A percentile compares a stretch with the other conserved stretches of the same genome.
phyloP scores from a whole-genome alignment of 2,329 filamentous ascomycete species.

The Pleurostoma richardsiae region DNA sequence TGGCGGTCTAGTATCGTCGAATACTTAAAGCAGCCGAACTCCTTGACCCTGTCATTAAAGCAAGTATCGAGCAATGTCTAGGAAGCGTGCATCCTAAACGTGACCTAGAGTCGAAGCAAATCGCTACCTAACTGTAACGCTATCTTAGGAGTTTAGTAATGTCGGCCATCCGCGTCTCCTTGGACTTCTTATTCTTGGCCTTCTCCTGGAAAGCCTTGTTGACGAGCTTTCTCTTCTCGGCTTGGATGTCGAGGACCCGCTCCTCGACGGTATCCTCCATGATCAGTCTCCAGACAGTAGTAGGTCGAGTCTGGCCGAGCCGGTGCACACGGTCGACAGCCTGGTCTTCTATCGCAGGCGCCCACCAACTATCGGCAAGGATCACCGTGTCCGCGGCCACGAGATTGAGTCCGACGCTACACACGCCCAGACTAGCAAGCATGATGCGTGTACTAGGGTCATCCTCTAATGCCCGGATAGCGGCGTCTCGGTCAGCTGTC shows the following conservation, averaged over 20 bases:
- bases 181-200: slow-evolving; percentile 46
- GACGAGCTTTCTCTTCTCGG: slow-evolving; percentile 73
- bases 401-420: slow-evolving; percentile 80
- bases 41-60: too few species aligned
- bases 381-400: slow-evolving; percentile 84
- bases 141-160: slow-evolving; percentile 39
- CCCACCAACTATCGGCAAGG: slow-evolving; percentile 82
- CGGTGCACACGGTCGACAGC: slow-evolving; percentile 85
- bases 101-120: too few species aligned
- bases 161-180: slow-evolving; percentile 53
- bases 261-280: slow-evolving; percentile 81
- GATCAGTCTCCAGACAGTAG: slow-evolving; percentile 75
- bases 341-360: slow-evolving; percentile 87
- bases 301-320: slow-evolving; percentile 74
- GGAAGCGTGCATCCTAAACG: too few species aligned
- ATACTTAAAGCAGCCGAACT: too few species aligned
- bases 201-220: slow-evolving; percentile 76
- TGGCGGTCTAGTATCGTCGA: too few species aligned
- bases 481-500: slow-evolving; percentile 62
- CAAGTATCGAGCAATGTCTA: too few species aligned
- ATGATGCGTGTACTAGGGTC: slow-evolving; percentile 68
- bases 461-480: slow-evolving; percentile 61
- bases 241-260: slow-evolving; percentile 71
- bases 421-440: slow-evolving; percentile 77
- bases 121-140: too few species aligned